These are phyloP conservation scores for Malassezia equina DNA, from an alignment of 1,284 basidiomycete species.

Conservation along the genomic window DNA sequence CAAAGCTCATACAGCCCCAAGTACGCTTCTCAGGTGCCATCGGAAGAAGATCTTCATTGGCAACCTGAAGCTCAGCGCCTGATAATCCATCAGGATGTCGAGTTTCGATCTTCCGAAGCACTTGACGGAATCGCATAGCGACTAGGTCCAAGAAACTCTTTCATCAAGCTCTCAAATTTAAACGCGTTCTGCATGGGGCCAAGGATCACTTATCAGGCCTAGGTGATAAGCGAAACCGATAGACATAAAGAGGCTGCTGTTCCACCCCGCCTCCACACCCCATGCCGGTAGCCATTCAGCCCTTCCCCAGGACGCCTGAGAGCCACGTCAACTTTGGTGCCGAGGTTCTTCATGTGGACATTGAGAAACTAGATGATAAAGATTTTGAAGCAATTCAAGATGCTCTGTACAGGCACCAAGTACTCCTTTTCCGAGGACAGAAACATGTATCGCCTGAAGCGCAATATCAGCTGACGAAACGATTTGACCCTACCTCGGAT, in stretches of 20 bases:
- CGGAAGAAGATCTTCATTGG: not conserved
- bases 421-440: constrained; percentile 4
- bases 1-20: constrained; percentile 28
- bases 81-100: constrained; percentile 2
- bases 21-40: constrained; percentile 23
- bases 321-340: constrained; percentile 4
- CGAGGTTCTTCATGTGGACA: not conserved
- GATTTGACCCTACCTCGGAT: constrained; percentile 1
- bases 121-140: not conserved
- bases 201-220: not conserved
- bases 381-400: constrained; percentile 6
- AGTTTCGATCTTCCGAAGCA: not conserved
- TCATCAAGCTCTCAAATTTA: too few species aligned
- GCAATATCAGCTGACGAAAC: constrained; percentile 5
- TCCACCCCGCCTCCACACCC: not conserved
- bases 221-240: not conserved
- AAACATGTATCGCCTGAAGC: constrained; percentile 10
- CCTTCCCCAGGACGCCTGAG: not conserved
- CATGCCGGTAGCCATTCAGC: not conserved
- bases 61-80: not conserved
- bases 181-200: too few species aligned
- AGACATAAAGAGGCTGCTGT: not conserved
- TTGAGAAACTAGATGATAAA: constrained; percentile 1
- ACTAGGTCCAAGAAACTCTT: too few species aligned
- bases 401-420: constrained; percentile 10